Base-by-base conservation (phyloP, 805 yeast genomes). In the Metschnikowia santaceciliae region DNA sequence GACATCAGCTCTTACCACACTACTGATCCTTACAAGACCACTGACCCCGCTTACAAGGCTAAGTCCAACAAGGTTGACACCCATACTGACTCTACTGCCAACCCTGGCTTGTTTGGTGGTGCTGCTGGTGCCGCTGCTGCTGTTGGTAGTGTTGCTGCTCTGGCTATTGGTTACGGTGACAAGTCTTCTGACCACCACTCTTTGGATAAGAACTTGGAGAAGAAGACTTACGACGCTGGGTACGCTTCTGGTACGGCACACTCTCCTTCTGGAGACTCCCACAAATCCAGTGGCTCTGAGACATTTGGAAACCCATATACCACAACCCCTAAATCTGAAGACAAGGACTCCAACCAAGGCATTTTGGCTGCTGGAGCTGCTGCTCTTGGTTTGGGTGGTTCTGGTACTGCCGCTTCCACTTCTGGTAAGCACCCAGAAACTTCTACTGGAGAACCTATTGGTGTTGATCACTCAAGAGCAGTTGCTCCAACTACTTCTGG, bases 101-200 rank as follows among this genome's bases (percentile, higher is more conserved):
- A 49, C 46, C 57, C 57, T 15, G 57, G 51, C 3, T 45, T 47
- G 20, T 36, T 57, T 23, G 50, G 57, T 4, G 58, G 52, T 15
- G 53, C 49, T 26, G 52, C 52, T 26, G 54, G 51, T 15, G 51
- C 57, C 6, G 55, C 49, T 1, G 36, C 47, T 26, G 56, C 56
- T n/a, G 51, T 58, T 14, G 62, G 53, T n/a, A 61, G 61, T 15
- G 59, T 57, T 39, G 54, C 52, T 3, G 52, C 55, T n/a, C 46
- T 51, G 34, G 55, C 52, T 6, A 33, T 49, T 23, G 53, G 53
- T 30, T 26, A 37, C 32, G 42, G 48, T 14, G 17, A 15, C 20
- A 15, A 35, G 4, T 22, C 46, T 22, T 36, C 49, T 17, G 32
- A 45, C 14, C 23, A 40, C 23, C 30, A 33, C 6, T 22, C 47